Percentiles rank a stretch among this genome's conserved stretches.
phyloP scores from a whole-genome alignment of 805 yeast species.

The Schwanniomyces pseudopolymorphus region DNA sequence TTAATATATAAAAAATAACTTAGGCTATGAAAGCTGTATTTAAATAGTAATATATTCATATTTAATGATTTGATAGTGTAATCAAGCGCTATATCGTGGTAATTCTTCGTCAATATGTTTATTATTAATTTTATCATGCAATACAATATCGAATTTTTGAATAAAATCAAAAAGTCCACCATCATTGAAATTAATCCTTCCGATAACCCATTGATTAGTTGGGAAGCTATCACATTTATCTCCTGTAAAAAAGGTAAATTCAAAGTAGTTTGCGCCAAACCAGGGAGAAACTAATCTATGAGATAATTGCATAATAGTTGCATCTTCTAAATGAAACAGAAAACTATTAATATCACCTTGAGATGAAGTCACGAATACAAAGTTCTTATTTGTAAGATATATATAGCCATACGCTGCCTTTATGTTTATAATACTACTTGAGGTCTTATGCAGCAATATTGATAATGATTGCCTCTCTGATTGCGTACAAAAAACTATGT shows the following conservation, averaged over 20 bases:
- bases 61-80: neutral
- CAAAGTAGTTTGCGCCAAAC: constrained; percentile 55
- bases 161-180: constrained; percentile 49
- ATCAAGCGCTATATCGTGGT: constrained; percentile 35
- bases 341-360: constrained; percentile 46
- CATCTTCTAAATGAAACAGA: constrained; percentile 28
- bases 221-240: constrained; percentile 40
- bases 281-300: constrained; percentile 48
- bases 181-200: constrained; percentile 40
- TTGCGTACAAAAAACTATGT: constrained; percentile 9
- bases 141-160: constrained; percentile 27
- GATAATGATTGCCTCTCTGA: constrained; percentile 29
- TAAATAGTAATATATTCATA: neutral
- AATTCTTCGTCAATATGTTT: constrained; percentile 43
- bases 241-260: constrained; percentile 37
- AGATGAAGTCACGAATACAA: constrained; percentile 37
- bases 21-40: neutral
- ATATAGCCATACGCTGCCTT: constrained; percentile 37
- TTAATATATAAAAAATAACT: no score
- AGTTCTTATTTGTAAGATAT: constrained; percentile 41
- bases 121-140: constrained; percentile 38
- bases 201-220: constrained; percentile 35
- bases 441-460: constrained; percentile 18
- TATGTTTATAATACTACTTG: constrained; percentile 19
- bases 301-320: constrained; percentile 30